A percentile compares a stretch with the other conserved stretches of the same genome.
Conservation (phyloP, 768 basidiomycete genomes). For the Boletus sp. region DNA sequence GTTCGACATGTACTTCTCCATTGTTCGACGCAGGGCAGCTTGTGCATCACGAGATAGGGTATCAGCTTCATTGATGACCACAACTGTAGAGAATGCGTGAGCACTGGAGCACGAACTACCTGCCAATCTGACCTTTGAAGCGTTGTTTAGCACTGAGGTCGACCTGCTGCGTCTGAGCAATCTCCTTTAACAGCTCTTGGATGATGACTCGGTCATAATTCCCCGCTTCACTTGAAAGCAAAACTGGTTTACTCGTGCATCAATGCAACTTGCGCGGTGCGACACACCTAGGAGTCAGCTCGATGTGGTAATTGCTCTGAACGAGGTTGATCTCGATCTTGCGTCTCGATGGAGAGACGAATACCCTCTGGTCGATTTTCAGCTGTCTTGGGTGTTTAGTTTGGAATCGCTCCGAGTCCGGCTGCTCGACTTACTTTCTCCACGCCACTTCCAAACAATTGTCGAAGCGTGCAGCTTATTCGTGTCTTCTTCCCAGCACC, state of each 20-base stretch:
- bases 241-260: neutral
- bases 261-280: neutral
- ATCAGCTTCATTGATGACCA: constrained; percentile 97
- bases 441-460: constrained; percentile 87
- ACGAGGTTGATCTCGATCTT: constrained; percentile 97
- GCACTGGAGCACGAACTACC: neutral
- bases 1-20: constrained; percentile 99
- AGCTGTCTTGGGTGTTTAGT: constrained; percentile 50
- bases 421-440: constrained; percentile 69
- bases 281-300: constrained; percentile 90
- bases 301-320: constrained; percentile 96
- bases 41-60: constrained; percentile 94
- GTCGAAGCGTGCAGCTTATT: constrained; percentile 83
- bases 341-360: constrained; percentile 89
- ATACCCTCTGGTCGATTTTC: constrained; percentile 96
- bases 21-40: constrained; percentile 93
- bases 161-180: constrained; percentile 98
- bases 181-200: constrained; percentile 96
- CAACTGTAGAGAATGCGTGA: constrained; percentile 52
- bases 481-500: constrained; percentile 99
- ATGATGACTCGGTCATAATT: constrained; percentile 94
- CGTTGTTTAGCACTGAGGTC: constrained; percentile 93
- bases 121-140: constrained; percentile 76
- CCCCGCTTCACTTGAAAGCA: constrained; percentile 77
- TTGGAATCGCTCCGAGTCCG: neutral